Evolutionary conservation across 148 eudicot species (phyloP), one percentile per base, ranked within the genome.

Genomic region (Camellia japonica): DNA sequence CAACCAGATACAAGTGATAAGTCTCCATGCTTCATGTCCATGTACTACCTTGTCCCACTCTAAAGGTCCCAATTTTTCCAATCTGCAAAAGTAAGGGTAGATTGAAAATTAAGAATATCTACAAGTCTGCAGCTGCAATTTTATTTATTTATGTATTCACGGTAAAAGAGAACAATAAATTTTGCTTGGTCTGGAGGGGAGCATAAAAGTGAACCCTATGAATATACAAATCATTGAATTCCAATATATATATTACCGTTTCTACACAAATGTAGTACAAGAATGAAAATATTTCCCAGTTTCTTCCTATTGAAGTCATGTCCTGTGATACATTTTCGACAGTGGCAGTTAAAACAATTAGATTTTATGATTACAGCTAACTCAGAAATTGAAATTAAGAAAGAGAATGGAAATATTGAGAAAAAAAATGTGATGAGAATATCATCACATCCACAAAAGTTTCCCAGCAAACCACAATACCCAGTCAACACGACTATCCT

Each of bases 1-100:
- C 82, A 94, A 78, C 98, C 98, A 94, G 71, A 94, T 94, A 74
- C 94, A 90, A 38, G 91, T 68, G 79, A 94, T 69, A 63, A 94
- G 93, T 87, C 97, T 90, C 98, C 98, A 94, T 47, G 78, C 94
- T 82, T 94, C 83, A 84, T 91, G 84, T 47, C 70, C 76, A 80
- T 90, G 81, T 68, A 92, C 97, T 80, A 91, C 87, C 78, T 86
- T 92, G 44, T 90, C 79, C 91, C 91, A 91, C 82, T 88, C 83
- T 51, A 91, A 90, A 42, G 88, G 97, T 83, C 98, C 98, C 82
- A 91, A 58, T 55, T 92, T 88, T 84, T 87, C 77, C 54, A 94
- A 84, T 78, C 98, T 94, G 89, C 87, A 89, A 58, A 74, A 41
- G 44, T 66, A 80, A 11, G 47, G 43, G 16, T 42, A 73, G 19